Evolutionary conservation across 768 basidiomycete species (phyloP), one percentile per base, ranked within the genome.

Genomic region (Lactifluus subvellereus): DNA sequence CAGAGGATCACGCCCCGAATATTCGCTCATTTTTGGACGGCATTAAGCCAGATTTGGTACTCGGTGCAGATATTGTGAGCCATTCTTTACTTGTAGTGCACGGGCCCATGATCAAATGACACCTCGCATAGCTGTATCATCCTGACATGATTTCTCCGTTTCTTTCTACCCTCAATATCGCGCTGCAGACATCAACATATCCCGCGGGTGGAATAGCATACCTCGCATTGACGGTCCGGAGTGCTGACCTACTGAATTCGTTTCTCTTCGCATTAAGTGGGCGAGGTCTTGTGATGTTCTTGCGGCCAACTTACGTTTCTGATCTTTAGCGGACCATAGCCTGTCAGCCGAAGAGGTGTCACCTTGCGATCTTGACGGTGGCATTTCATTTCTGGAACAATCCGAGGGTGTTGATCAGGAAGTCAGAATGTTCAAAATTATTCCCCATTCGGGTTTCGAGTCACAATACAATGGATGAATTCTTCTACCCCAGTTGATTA

Each of bases 61-160:
- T 93, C 0, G 89, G 90, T 8, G 85, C 90, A 47, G 90, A 93
- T 70, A 77, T 91, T 52, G 82, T 81, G 62, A 49, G 78, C 68
- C 14, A 37, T 49, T 10, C 30, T 38, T 40, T 20, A 27, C 9
- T 38, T 33, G 22, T 45, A 14, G 8, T n/a, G 20, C 38, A 27
- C 37, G 7, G 35, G 7, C 27, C 14, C 13, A 32, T 47, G 5
- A 43, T 53, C 50, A 32, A 33, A 18, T 14, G 35, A 47, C 40
- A 42, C 43, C 49, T 11, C 37, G 10, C 45, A 27, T 16, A 66
- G 59, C 37, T 65, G n/a, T 66, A 63, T 38, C 53, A 57, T 33
- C 61, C 61, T 20, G 62, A 66, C 37, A 60, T 61, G 49, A 64
- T 68, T 9, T n/a, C 54, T 1, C 57, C 67, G 6, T 62, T 68